phyloP scores from a whole-genome alignment of 768 basidiomycete genomes.

The Suillus paluster region DNA sequence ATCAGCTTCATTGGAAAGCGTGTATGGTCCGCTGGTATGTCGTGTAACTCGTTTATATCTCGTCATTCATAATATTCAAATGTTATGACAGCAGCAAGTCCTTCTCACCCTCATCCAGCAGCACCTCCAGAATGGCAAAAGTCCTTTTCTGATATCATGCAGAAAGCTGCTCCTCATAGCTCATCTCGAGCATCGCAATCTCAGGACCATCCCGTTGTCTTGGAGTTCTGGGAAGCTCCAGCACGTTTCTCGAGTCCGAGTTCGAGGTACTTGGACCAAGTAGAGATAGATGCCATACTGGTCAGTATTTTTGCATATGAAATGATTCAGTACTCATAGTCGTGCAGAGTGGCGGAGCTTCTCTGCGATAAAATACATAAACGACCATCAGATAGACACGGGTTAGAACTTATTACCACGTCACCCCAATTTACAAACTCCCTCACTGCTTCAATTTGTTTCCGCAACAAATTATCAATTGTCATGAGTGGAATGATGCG shows the following conservation, averaged over 20 bases:
- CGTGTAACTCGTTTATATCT: not conserved
- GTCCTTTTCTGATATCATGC: conserved; percentile 49
- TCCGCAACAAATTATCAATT: not conserved
- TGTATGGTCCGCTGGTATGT: conserved; percentile 50
- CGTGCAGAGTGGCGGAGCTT: conserved; percentile 70
- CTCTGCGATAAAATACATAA: conserved; percentile 39
- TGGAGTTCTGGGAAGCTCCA: conserved; percentile 73
- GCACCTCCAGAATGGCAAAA: conserved; percentile 66
- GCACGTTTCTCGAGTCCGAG: conserved; percentile 57
- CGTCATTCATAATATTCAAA: conserved; percentile 7
- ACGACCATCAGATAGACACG: not conserved
- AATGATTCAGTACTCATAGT: not conserved
- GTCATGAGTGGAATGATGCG: not conserved
- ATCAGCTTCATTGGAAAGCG: conserved; percentile 70
- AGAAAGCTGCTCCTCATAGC: conserved; percentile 33
- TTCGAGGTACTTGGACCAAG: conserved; percentile 51
- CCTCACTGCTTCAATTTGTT: not conserved
- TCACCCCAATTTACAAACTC: not conserved
- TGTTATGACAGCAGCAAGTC: conserved; percentile 37
- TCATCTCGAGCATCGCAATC: not conserved
- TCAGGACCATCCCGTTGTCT: conserved; percentile 29
- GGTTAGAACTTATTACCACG: not conserved
- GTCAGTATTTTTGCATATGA: conserved; percentile 40
- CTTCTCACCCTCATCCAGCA: conserved; percentile 62
- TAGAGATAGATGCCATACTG: conserved; percentile 69